These are phyloP conservation scores for Phytophthora idaei DNA, from an alignment of 352 stramenopile species.

Conservation along the genomic window DNA sequence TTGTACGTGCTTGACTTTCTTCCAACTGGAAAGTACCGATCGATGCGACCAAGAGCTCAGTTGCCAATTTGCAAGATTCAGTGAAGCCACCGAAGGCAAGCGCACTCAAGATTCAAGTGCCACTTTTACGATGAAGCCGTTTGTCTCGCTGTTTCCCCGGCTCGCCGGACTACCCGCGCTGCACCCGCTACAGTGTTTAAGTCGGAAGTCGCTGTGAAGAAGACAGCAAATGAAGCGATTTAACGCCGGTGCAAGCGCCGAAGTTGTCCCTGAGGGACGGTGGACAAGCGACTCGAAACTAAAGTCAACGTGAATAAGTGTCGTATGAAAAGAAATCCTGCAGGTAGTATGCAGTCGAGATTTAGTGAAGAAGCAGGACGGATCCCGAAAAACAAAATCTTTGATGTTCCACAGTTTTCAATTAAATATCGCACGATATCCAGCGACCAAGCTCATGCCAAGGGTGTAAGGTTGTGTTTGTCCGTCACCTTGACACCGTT, in stretches of 20 bases:
- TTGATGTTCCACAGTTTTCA: not conserved
- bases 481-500: no score
- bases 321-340: not conserved
- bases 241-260: not conserved
- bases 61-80: slow-evolving; percentile 17
- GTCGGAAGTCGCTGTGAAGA: not conserved
- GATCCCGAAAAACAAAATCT: not conserved
- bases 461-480: no score
- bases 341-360: not conserved
- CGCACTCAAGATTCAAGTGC: not conserved
- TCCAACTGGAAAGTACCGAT: not conserved
- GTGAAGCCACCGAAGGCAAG: not conserved
- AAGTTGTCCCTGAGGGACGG: not conserved
- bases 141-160: slow-evolving; percentile 7
- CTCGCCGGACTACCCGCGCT: slow-evolving; percentile 5
- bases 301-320: not conserved
- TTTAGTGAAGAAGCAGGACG: not conserved
- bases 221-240: not conserved
- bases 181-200: slow-evolving; percentile 2
- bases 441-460: no score
- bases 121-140: slow-evolving; percentile 14
- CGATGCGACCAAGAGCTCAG: slow-evolving; percentile 9
- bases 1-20: no score
- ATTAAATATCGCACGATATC: no score
- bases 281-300: not conserved